Evolutionary conservation across 495 filamentous ascomycete species (phyloP), one percentile per base, ranked within the genome.

Genomic region (Penicillium diatomitis): DNA sequence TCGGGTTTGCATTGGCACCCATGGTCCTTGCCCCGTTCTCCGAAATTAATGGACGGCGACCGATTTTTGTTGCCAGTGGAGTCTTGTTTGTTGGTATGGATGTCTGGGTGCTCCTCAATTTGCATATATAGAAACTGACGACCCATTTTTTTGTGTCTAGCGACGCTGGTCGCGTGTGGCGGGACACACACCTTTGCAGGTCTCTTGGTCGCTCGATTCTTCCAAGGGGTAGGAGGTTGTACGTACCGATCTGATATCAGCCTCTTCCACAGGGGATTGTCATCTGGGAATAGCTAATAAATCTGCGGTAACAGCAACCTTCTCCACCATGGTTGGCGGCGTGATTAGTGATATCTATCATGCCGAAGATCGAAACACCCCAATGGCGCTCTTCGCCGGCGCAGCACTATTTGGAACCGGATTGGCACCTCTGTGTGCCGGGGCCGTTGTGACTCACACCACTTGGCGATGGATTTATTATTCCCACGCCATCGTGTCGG

Each of bases 391-490:
- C 2, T 96, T 94, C 61, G 81, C 84, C 1, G 86, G 82, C 2
- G 71, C 73, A 20, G 90, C 87, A 0, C 65, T 96, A 6, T 74
- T 85, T 10, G 92, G 90, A 1, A 96, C 88, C 0, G 90, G 89
- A 2, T 65, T 86, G 0, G 91, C 89, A 0, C 89, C 91, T 0
- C 58, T 96, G 4, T 65, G 87, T 4, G 77, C 76, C 10, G 84
- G 86, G 2, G 80, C 82, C 11, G 84, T 97, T 53, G 81, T 82
- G 0, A 64, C 84, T 41, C 71, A 79, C 41, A 68, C 75, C 6
- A 74, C 65, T 28, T 96, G 90, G 91, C 78, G 87, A 51, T 96
- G 90, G 90, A 76, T 94, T 5, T 95, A 95, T 68, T 94, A 85
- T 72, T 74, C 90, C 11, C 89, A 96, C 54, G 81, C 84, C 4